Percentiles rank a stretch among this genome's conserved stretches.
These are phyloP conservation scores for Penicillium sp. DNA, from an alignment of 2,329 filamentous ascomycete genomes.

Conservation along the genomic window DNA sequence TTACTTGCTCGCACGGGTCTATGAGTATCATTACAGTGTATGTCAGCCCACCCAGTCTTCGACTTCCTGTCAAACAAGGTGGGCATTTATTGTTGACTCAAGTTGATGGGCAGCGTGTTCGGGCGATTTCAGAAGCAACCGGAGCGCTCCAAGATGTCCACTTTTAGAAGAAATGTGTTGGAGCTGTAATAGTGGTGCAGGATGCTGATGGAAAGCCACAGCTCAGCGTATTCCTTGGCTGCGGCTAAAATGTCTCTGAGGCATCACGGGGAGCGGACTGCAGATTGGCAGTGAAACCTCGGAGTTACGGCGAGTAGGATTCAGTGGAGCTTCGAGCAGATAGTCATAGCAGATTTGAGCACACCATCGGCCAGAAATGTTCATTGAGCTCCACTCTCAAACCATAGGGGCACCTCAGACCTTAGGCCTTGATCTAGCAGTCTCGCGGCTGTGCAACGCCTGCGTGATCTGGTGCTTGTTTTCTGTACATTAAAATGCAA, in stretches of 20 bases:
- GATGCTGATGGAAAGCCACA: neutral
- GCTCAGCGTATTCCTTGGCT: constrained; percentile 3
- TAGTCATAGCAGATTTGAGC: neutral
- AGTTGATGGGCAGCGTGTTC: neutral
- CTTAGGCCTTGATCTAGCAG: neutral
- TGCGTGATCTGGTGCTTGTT: constrained; percentile 12
- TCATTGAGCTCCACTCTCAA: neutral
- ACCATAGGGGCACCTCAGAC: neutral
- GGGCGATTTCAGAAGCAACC: neutral
- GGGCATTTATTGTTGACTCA: neutral
- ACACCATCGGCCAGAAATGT: neutral
- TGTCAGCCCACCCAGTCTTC: neutral
- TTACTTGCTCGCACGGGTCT: neutral
- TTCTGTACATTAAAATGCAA: constrained; percentile 10
- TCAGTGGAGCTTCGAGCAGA: neutral
- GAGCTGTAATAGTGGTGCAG: neutral
- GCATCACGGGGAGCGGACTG: neutral
- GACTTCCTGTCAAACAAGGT: neutral
- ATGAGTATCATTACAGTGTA: neutral
- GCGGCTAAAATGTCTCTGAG: constrained; percentile 8
- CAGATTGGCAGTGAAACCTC: neutral
- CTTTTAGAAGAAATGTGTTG: neutral
- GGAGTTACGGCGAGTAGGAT: neutral
- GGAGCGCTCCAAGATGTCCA: neutral
- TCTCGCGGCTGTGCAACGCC: constrained; percentile 9